Conservation (phyloP, 345 rosid genomes). For the Trapa incisa region DNA sequence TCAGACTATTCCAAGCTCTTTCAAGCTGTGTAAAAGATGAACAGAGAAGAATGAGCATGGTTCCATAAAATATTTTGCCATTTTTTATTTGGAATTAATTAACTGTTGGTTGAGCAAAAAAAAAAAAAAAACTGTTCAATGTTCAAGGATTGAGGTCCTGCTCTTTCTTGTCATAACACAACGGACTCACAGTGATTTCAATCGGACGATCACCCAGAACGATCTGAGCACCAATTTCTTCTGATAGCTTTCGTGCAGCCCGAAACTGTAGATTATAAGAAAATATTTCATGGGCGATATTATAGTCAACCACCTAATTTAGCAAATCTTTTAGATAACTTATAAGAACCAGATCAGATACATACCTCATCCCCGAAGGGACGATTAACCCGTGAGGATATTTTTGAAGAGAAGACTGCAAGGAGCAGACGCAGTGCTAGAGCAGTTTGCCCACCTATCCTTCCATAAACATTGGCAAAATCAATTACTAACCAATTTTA, state of each 20-base stretch:
- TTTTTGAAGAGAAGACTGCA: slow-evolving; percentile 69
- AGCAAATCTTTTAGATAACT: background rate
- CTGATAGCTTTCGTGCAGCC: slow-evolving; percentile 65
- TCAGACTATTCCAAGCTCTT: slow-evolving; percentile 70
- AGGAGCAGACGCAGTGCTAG: slow-evolving; percentile 71
- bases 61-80: background rate
- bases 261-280: slow-evolving; percentile 45
- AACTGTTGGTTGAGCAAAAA: too few species aligned
- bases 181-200: slow-evolving; percentile 55
- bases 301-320: background rate
- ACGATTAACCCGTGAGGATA: slow-evolving; percentile 56
- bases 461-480: slow-evolving; percentile 5
- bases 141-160: background rate
- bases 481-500: slow-evolving; percentile 4
- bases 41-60: background rate
- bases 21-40: slow-evolving; percentile 32
- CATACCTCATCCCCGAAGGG: slow-evolving; percentile 84
- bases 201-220: slow-evolving; percentile 85
- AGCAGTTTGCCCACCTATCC: slow-evolving; percentile 75
- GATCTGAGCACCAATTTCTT: slow-evolving; percentile 81
- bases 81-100: too few species aligned
- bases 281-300: background rate
- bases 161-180: background rate
- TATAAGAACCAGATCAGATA: background rate
- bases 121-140: too few species aligned